Evolutionary conservation across 495 filamentous ascomycete genomes (phyloP).

Genomic region (Xylaria venustula): DNA sequence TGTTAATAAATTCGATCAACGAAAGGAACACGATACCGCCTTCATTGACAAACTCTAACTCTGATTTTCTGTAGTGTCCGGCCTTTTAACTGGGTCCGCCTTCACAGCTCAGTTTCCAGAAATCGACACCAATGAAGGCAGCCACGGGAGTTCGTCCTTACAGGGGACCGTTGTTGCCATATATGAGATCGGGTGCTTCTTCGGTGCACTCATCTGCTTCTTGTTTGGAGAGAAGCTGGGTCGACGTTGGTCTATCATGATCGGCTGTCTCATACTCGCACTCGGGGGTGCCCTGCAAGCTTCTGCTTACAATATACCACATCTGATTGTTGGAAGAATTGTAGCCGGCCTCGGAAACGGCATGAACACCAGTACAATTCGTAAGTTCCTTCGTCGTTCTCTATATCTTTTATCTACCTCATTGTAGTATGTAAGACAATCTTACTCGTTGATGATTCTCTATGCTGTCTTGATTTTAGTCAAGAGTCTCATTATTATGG

Average conservation of each 20-base stretch:
- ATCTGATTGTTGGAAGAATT: slow-evolving; percentile 49
- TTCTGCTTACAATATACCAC: slow-evolving; percentile 38
- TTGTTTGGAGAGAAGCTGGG: slow-evolving; percentile 48
- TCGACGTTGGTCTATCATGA: slow-evolving; percentile 44
- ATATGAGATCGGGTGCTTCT: slow-evolving; percentile 9
- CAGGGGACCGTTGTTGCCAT: slow-evolving; percentile 10
- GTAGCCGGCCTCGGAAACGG: slow-evolving; percentile 54
- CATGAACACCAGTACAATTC: slow-evolving; percentile 47
- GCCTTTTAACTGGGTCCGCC: not conserved
- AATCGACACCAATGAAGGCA: not conserved
- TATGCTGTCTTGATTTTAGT: no score
- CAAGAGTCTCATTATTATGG: no score
- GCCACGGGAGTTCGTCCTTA: not conserved
- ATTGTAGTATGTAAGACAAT: no score
- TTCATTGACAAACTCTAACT: not conserved
- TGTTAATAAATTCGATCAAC: no score
- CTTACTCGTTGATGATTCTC: no score
- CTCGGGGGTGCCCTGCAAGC: slow-evolving; percentile 45
- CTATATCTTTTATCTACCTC: no score
- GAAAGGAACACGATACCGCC: no score
- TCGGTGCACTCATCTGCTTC: slow-evolving; percentile 35
- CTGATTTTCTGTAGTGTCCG: not conserved
- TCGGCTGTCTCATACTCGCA: slow-evolving; percentile 39
- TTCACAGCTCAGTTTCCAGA: slow-evolving; percentile 4
- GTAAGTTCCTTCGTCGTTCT: not conserved